Percentiles rank a stretch among this genome's conserved stretches.
Conservation (phyloP, 306 rosid species). For the Pterocarpus santalinus region DNA sequence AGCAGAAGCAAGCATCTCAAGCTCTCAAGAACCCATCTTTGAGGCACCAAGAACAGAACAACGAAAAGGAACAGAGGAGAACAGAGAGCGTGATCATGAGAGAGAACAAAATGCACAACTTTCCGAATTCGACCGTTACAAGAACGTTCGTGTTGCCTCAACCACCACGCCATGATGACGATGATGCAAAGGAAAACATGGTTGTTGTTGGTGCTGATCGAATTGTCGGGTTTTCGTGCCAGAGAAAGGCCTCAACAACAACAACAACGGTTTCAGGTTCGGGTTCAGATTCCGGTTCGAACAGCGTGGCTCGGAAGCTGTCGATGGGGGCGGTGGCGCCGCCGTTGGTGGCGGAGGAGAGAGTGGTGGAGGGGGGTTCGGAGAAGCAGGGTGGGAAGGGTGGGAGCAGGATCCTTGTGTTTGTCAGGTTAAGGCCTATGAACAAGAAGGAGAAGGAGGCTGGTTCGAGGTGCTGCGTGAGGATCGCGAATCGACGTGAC, state of each 20-base stretch:
- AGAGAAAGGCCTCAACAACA: conserved; percentile 45
- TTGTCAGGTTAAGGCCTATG: conserved; percentile 94
- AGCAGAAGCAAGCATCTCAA: conserved; percentile 80
- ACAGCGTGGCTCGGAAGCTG: conserved; percentile 74
- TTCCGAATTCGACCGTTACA: conserved; percentile 66
- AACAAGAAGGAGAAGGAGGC: conserved; percentile 80
- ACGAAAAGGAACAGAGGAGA: not conserved
- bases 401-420: conserved; percentile 78
- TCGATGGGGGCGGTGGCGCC: conserved; percentile 54
- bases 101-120: conserved; percentile 67
- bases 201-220: conserved; percentile 53
- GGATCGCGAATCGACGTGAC: conserved; percentile 75
- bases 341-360: conserved; percentile 48
- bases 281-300: conserved; percentile 6
- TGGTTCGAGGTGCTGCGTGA: conserved; percentile 81
- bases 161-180: conserved; percentile 37
- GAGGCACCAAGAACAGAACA: conserved; percentile 43
- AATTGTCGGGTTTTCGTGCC: conserved; percentile 74
- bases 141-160: conserved; percentile 75
- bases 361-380: conserved; percentile 12
- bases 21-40: conserved; percentile 61
- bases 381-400: conserved; percentile 47
- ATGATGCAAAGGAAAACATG: conserved; percentile 70
- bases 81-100: conserved; percentile 60
- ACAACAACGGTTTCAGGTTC: conserved; percentile 8